A percentile compares a stretch with the other conserved stretches of the same genome.
Evolutionary conservation across 176 grass and related monocot species (phyloP).

Genomic region (Puya raimondii): DNA sequence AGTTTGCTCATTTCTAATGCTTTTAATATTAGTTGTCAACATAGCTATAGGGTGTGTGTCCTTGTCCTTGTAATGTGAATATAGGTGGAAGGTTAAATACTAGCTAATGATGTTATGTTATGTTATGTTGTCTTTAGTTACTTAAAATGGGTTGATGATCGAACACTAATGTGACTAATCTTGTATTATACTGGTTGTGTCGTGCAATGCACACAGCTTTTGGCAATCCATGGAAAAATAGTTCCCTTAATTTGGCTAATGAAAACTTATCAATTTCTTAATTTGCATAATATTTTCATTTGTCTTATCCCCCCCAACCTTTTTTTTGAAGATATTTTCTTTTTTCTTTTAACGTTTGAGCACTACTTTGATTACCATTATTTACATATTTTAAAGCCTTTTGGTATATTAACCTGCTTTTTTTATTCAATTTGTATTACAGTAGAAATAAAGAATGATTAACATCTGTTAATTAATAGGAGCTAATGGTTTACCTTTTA

Average conservation of each 20-base stretch:
- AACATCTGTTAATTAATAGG: no score
- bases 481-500: no score
- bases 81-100: constrained; percentile 10
- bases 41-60: neutral
- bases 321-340: neutral
- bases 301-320: no score
- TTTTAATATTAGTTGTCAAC: neutral
- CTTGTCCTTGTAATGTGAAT: constrained; percentile 11
- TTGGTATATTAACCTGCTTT: no score
- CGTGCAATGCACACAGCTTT: neutral
- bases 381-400: no score
- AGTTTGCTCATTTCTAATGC: no score
- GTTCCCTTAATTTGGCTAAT: no score
- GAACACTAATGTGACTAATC: neutral
- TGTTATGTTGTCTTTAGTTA: constrained; percentile 10
- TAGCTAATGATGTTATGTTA: constrained; percentile 17
- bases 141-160: neutral
- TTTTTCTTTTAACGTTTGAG: neutral
- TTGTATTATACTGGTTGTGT: neutral
- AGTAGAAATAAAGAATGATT: no score
- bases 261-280: no score
- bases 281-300: no score
- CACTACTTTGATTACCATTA: neutral
- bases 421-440: no score
- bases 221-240: neutral